Conservation (phyloP, 805 yeast genomes). For the Hanseniaspora valbyensis region DNA sequence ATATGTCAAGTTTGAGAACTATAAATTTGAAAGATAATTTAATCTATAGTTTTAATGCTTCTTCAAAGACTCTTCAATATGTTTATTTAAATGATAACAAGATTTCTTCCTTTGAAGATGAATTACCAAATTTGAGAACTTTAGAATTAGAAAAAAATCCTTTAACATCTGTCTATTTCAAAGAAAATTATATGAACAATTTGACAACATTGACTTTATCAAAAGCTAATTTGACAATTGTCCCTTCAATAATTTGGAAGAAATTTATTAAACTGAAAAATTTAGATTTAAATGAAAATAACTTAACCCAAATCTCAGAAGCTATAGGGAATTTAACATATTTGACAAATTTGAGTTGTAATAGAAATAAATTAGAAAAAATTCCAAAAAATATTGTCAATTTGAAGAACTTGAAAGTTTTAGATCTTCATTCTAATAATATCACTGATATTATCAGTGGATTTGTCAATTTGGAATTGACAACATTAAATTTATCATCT, state of each 20-base stretch:
- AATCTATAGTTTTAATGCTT: slow-evolving; percentile 31
- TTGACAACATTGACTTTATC: slow-evolving; percentile 65
- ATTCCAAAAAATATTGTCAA: slow-evolving; percentile 58
- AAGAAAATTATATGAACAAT: slow-evolving; percentile 35
- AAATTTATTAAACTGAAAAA: slow-evolving; percentile 58
- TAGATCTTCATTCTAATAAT: slow-evolving; percentile 80
- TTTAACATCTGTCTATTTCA: slow-evolving; percentile 52
- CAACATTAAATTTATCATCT: slow-evolving; percentile 58
- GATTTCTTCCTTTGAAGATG: slow-evolving; percentile 57
- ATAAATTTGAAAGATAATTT: slow-evolving; percentile 71
- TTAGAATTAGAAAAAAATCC: slow-evolving; percentile 76
- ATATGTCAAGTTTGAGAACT: slow-evolving; percentile 48
- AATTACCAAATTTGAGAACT: slow-evolving; percentile 51
- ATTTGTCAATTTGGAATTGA: slow-evolving; percentile 54
- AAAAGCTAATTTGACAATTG: slow-evolving; percentile 68
- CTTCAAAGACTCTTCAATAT: slow-evolving; percentile 54
- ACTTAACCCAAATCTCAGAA: slow-evolving; percentile 62
- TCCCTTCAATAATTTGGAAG: slow-evolving; percentile 53
- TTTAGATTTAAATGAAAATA: slow-evolving; percentile 69
- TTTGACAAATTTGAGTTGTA: slow-evolving; percentile 56
- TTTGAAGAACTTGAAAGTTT: slow-evolving; percentile 45
- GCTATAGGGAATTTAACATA: slow-evolving; percentile 50
- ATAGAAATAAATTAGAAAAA: slow-evolving; percentile 60
- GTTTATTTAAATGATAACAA: slow-evolving; percentile 63
- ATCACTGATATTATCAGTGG: slow-evolving; percentile 56